These are phyloP conservation scores for Colletotrichum incanum DNA, from an alignment of 2,329 filamentous ascomycete species.

Conservation along the genomic window DNA sequence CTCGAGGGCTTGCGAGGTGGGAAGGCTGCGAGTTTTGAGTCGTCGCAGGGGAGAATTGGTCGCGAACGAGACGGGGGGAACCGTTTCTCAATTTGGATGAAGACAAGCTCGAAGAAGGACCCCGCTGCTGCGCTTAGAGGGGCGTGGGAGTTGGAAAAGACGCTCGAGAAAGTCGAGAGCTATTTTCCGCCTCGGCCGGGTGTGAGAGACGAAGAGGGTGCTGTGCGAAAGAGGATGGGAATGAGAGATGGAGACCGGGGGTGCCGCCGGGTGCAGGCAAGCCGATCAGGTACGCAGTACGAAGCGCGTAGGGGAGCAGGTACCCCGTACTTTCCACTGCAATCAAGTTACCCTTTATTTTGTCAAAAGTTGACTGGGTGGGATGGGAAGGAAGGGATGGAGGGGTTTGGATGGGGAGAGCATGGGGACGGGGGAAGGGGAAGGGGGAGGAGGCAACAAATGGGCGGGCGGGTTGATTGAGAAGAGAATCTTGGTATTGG, in stretches of 20 bases:
- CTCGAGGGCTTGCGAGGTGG: constrained; percentile 24
- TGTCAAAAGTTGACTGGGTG: neutral
- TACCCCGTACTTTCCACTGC: constrained; percentile 1
- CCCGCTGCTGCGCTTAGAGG: constrained; percentile 38
- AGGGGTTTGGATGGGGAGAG: constrained; percentile 9
- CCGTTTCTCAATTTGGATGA: constrained; percentile 41
- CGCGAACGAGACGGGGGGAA: constrained; percentile 27
- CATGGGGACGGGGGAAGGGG: neutral
- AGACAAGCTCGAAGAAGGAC: constrained; percentile 36
- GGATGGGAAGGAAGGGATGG: constrained; percentile 12
- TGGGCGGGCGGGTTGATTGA: constrained; percentile 9
- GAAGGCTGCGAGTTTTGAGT: constrained; percentile 43
- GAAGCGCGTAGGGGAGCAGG: constrained; percentile 4
- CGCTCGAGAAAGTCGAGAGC: constrained; percentile 12
- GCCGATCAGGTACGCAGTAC: constrained; percentile 13
- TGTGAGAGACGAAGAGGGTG: constrained; percentile 16
- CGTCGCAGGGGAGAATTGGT: constrained; percentile 30
- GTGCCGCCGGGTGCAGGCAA: neutral
- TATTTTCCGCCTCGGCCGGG: constrained; percentile 30
- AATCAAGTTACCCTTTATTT: neutral
- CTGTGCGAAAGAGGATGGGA: constrained; percentile 27
- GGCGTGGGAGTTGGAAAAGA: constrained; percentile 21
- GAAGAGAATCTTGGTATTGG: constrained; percentile 9
- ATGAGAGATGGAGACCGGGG: constrained; percentile 7
- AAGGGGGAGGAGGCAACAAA: constrained; percentile 10